These are phyloP conservation scores for Ascochyta rabiei DNA, from an alignment of 2,329 filamentous ascomycete species.

Conservation along the genomic window DNA sequence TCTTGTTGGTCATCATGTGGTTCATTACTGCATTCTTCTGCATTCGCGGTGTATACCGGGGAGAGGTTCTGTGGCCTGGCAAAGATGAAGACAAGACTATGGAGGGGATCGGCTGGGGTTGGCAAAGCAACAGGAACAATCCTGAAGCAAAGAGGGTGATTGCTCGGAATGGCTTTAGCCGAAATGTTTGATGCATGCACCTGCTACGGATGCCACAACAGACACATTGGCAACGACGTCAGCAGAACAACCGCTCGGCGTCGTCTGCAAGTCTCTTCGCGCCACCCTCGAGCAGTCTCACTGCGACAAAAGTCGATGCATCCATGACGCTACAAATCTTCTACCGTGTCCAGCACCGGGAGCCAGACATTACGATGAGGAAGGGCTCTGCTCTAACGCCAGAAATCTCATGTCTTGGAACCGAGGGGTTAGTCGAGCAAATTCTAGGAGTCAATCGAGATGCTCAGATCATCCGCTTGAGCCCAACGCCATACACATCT, in stretches of 20 bases:
- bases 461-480: background rate
- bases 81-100: slow-evolving; percentile 45
- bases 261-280: too few relatives aligned
- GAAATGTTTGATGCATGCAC: background rate
- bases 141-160: background rate
- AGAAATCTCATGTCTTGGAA: background rate
- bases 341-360: background rate
- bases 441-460: background rate
- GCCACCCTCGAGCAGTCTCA: too few relatives aligned
- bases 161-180: background rate
- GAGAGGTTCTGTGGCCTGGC: slow-evolving; percentile 63
- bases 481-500: background rate
- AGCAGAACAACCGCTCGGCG: too few relatives aligned
- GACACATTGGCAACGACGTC: background rate
- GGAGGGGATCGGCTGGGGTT: slow-evolving; percentile 13
- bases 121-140: background rate
- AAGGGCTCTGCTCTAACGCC: background rate
- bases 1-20: slow-evolving; percentile 62
- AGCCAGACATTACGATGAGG: background rate
- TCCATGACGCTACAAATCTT: background rate
- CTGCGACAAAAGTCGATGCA: background rate
- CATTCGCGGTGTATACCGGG: slow-evolving; percentile 56
- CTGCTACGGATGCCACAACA: background rate
- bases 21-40: slow-evolving; percentile 58
- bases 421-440: background rate